phyloP scores from a whole-genome alignment of 2,329 filamentous ascomycete genomes.

The Beauveria sp. region DNA sequence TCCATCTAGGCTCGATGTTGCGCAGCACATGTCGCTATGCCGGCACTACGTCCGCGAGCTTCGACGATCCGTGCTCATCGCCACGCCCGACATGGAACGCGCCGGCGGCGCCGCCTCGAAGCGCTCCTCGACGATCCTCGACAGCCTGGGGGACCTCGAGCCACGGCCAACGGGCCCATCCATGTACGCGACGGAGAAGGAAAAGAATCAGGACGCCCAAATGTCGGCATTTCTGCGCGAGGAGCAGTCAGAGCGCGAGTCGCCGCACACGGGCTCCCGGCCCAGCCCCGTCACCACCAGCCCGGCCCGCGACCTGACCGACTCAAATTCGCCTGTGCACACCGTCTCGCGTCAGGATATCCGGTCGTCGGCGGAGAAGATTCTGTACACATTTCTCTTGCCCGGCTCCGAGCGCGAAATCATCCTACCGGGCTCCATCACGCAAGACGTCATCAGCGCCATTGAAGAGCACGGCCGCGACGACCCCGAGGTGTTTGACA shows the following conservation, averaged over 20 bases:
- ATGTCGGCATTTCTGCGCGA: slow-evolving; percentile 84
- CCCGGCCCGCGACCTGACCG: slow-evolving; percentile 55
- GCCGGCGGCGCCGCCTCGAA: slow-evolving; percentile 58
- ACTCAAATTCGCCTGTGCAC: slow-evolving; percentile 76
- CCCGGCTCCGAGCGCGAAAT: slow-evolving; percentile 96
- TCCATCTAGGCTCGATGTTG: slow-evolving; percentile 81
- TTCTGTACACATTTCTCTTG: slow-evolving; percentile 93
- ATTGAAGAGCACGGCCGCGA: slow-evolving; percentile 90
- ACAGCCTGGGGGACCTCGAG: slow-evolving; percentile 61
- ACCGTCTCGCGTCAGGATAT: slow-evolving; percentile 85
- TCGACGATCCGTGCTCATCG: slow-evolving; percentile 83
- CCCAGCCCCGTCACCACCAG: slow-evolving; percentile 48
- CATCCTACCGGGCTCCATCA: slow-evolving; percentile 79
- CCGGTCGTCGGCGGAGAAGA: slow-evolving; percentile 89
- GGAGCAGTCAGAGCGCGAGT: slow-evolving; percentile 45
- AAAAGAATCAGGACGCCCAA: slow-evolving; percentile 76
- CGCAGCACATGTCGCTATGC: slow-evolving; percentile 96
- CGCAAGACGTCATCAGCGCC: slow-evolving; percentile 73
- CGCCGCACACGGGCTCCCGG: slow-evolving; percentile 44
- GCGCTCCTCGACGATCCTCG: slow-evolving; percentile 73
- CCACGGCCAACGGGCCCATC: slow-evolving; percentile 51
- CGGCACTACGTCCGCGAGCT: slow-evolving; percentile 95
- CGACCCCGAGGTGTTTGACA: slow-evolving; percentile 94
- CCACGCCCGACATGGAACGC: slow-evolving; percentile 84
- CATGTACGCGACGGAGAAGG: slow-evolving; percentile 59